Percentiles rank a stretch among this genome's conserved stretches.
Evolutionary conservation across 768 basidiomycete genomes (phyloP).

Genomic region (Auricularia heimuer): DNA sequence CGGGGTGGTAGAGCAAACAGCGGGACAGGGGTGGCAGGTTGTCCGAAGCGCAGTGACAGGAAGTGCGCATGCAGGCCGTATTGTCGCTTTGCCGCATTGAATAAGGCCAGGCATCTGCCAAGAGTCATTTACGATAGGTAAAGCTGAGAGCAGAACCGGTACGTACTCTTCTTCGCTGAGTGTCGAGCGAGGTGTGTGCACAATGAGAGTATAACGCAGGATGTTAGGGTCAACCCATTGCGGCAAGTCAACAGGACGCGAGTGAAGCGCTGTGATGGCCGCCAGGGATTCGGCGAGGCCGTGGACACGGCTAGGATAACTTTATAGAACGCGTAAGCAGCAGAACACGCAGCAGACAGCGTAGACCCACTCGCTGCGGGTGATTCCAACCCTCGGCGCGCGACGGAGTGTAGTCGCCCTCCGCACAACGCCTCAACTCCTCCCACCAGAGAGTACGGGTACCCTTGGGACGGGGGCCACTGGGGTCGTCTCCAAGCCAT

Average conservation of each 20-base stretch:
- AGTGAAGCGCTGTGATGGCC: slow-evolving; percentile 65
- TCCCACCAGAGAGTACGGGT: slow-evolving; percentile 78
- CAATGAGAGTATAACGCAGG: slow-evolving; percentile 64
- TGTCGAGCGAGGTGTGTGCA: slow-evolving; percentile 61
- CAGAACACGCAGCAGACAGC: slow-evolving; percentile 6
- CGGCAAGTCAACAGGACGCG: slow-evolving; percentile 57
- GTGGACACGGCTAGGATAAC: slow-evolving; percentile 80
- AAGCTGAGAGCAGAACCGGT: slow-evolving; percentile 5
- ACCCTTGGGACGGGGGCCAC: slow-evolving; percentile 15
- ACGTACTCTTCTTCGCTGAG: slow-evolving; percentile 75
- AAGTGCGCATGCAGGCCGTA: slow-evolving; percentile 71
- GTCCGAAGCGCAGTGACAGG: slow-evolving; percentile 41
- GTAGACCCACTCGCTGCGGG: slow-evolving; percentile 59
- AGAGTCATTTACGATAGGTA: background rate
- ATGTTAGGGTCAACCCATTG: slow-evolving; percentile 70
- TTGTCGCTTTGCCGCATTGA: slow-evolving; percentile 83
- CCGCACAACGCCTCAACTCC: slow-evolving; percentile 63
- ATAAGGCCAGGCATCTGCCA: slow-evolving; percentile 60
- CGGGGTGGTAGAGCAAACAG: slow-evolving; percentile 47
- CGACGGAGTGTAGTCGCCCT: slow-evolving; percentile 67
- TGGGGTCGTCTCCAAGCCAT: slow-evolving; percentile 64
- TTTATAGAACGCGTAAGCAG: slow-evolving; percentile 21
- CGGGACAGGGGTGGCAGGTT: slow-evolving; percentile 3
- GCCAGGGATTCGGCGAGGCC: slow-evolving; percentile 74
- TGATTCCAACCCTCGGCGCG: slow-evolving; percentile 79